phyloP scores from a whole-genome alignment of 1,139 yeast species.

The Kluyveromyces sp. region DNA sequence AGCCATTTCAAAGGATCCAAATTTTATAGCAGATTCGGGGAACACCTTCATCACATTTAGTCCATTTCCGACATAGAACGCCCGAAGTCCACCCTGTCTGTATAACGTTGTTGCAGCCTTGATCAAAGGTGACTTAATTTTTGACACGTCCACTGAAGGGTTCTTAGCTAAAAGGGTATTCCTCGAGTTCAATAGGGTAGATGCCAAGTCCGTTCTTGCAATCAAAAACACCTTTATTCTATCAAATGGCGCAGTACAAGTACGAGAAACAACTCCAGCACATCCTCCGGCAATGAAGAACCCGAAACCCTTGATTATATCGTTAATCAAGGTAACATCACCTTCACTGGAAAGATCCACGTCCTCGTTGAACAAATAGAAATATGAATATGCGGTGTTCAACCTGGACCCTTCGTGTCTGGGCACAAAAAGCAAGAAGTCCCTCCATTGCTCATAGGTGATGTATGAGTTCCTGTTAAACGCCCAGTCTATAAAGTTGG shows the following conservation, averaged over 20 bases:
- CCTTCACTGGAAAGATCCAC: constrained; percentile 77
- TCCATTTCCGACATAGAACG: constrained; percentile 94
- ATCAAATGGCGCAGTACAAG: constrained; percentile 96
- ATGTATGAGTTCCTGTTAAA: constrained; percentile 59
- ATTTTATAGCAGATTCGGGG: constrained; percentile 96
- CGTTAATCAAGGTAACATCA: constrained; percentile 78
- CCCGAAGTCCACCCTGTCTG: constrained; percentile 78
- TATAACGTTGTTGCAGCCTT: constrained; percentile 80
- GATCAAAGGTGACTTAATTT: constrained; percentile 57
- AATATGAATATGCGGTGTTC: constrained; percentile 70
- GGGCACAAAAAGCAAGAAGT: constrained; percentile 76
- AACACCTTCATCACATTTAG: constrained; percentile 87
- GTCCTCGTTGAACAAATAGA: constrained; percentile 57
- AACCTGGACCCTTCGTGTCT: constrained; percentile 61
- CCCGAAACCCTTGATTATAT: constrained; percentile 76
- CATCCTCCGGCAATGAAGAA: constrained; percentile 91
- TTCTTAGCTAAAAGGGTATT: constrained; percentile 39
- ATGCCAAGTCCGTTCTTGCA: constrained; percentile 78
- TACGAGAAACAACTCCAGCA: constrained; percentile 94
- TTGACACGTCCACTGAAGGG: constrained; percentile 32
- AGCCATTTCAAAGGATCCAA: constrained; percentile 88
- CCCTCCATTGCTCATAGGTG: constrained; percentile 81
- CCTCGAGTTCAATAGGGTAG: constrained; percentile 58
- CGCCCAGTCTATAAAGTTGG: constrained; percentile 29
- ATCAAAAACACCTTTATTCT: constrained; percentile 87